Evolutionary conservation across 768 basidiomycete genomes (phyloP).

Genomic region (button mushroom (Agaricus bisporus)): DNA sequence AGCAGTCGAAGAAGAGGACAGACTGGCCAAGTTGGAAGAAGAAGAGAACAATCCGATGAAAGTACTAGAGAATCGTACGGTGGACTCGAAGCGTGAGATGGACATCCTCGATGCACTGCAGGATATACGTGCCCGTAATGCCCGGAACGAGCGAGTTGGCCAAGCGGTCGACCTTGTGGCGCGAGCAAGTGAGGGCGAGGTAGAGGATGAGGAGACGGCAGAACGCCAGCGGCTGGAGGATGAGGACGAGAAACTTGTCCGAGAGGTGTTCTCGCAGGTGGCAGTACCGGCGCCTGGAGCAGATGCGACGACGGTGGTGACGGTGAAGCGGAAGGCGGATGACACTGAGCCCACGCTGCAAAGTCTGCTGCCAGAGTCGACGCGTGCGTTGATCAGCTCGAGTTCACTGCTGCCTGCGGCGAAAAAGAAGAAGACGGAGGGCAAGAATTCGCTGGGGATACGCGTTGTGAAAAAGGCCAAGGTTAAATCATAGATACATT

Average conservation of each 20-base stretch:
- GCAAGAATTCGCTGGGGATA: constrained; percentile 56
- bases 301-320: constrained; percentile 35
- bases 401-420: constrained; percentile 27
- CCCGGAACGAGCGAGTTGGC: constrained; percentile 83
- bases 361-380: constrained; percentile 63
- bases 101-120: constrained; percentile 94
- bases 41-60: constrained; percentile 99
- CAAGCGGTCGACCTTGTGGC: constrained; percentile 65
- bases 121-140: constrained; percentile 83
- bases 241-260: constrained; percentile 89
- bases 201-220: constrained; percentile 73
- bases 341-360: constrained; percentile 68
- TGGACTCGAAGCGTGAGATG: constrained; percentile 96
- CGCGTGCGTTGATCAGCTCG: constrained; percentile 48
- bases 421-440: constrained; percentile 56
- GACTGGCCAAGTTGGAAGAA: constrained; percentile 79
- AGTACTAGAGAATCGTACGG: constrained; percentile 85
- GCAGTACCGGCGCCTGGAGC: constrained; percentile 22
- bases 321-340: constrained; percentile 85
- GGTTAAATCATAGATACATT: constrained; percentile 13
- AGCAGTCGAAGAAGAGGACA: constrained; percentile 76
- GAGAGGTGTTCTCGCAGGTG: constrained; percentile 80
- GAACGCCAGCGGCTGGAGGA: constrained; percentile 70
- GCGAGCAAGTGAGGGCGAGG: constrained; percentile 56
- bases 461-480: constrained; percentile 54